A percentile compares a stretch with the other conserved stretches of the same genome.
Conservation (phyloP, 1,284 basidiomycete genomes). For the Puccinia coronata region DNA sequence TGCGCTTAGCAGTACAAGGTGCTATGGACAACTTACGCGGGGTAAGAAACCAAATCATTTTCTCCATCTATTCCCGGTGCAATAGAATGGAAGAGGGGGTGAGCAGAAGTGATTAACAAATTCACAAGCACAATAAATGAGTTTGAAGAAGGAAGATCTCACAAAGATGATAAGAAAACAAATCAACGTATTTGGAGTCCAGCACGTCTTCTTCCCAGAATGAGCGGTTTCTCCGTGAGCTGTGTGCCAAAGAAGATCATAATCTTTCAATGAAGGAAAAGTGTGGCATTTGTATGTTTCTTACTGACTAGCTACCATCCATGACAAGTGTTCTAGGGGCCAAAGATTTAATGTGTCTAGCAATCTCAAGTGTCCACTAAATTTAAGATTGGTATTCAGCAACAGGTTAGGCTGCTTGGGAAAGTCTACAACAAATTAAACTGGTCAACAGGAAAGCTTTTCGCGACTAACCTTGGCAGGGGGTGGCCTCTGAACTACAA, state of each 20-base stretch:
- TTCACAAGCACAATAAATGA: background rate
- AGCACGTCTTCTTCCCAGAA: slow-evolving; percentile 36
- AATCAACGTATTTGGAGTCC: slow-evolving; percentile 42
- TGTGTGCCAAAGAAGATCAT: background rate
- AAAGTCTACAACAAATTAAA: background rate
- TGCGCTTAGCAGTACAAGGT: background rate
- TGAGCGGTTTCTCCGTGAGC: slow-evolving; percentile 42
- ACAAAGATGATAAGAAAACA: slow-evolving; percentile 47
- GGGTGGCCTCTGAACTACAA: slow-evolving; percentile 16
- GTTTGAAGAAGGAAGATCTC: background rate
- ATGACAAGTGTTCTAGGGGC: slow-evolving; percentile 46
- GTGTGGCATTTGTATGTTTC: background rate
- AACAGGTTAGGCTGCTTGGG: background rate
- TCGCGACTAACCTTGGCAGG: slow-evolving; percentile 25
- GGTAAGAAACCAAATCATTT: background rate
- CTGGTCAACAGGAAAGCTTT: background rate
- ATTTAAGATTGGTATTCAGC: background rate
- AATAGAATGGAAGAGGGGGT: background rate
- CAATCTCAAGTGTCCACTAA: slow-evolving; percentile 49
- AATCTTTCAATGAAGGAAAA: no score
- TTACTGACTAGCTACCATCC: slow-evolving; percentile 49
- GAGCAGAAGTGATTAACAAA: background rate
- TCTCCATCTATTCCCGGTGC: slow-evolving; percentile 2
- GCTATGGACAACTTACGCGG: background rate
- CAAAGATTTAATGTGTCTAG: slow-evolving; percentile 39